Evolutionary conservation across 768 basidiomycete species (phyloP).

Genomic region (Mycena chlorophos): DNA sequence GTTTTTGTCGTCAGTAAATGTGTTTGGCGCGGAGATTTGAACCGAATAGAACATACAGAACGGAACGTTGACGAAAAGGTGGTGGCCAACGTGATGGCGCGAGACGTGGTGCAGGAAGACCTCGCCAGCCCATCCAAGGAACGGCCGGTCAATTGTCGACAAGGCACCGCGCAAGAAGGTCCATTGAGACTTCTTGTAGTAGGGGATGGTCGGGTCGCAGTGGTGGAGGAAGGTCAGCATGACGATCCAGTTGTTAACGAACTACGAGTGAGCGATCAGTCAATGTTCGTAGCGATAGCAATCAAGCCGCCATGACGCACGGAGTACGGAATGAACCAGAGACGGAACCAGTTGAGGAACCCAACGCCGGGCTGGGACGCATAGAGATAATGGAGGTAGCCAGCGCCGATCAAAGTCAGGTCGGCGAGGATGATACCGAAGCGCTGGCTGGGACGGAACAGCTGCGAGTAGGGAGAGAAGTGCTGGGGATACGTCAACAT

Average conservation of each 20-base stretch:
- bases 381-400: not conserved
- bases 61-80: constrained; percentile 58
- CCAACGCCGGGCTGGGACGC: not conserved
- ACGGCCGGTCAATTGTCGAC: constrained; percentile 58
- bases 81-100: constrained; percentile 51
- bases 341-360: not conserved
- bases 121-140: constrained; percentile 59
- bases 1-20: not conserved
- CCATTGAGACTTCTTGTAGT: constrained; percentile 59
- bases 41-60: constrained; percentile 49
- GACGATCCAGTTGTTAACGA: constrained; percentile 44
- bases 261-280: not conserved
- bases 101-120: constrained; percentile 57
- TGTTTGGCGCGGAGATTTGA: constrained; percentile 8
- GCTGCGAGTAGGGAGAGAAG: constrained; percentile 1
- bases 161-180: constrained; percentile 61
- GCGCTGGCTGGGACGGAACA: constrained; percentile 15
- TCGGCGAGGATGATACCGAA: not conserved
- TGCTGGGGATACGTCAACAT: not conserved
- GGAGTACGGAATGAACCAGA: not conserved
- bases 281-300: not conserved
- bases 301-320: not conserved
- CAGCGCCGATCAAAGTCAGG: not conserved
- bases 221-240: constrained; percentile 65
- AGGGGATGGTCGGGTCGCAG: constrained; percentile 58